Conservation (phyloP, 176 grass and related monocot species). For the Canna indica region DNA sequence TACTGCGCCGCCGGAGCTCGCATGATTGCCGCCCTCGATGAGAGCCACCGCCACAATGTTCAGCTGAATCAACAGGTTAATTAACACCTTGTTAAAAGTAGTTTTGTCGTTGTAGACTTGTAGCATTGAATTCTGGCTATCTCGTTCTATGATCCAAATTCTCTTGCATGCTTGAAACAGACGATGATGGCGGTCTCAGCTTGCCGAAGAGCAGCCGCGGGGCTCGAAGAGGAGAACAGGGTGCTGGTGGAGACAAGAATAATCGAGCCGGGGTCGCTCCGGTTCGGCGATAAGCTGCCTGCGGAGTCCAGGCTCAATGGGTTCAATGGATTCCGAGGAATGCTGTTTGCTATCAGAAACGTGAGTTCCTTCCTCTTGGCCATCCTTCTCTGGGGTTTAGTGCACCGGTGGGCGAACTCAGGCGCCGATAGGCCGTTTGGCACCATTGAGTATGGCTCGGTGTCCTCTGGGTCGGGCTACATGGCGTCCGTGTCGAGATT, state of each 20-base stretch:
- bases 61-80: slow-evolving; percentile 42
- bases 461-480: slow-evolving; percentile 42
- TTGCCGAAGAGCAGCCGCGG: slow-evolving; percentile 50
- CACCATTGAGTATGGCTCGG: slow-evolving; percentile 1
- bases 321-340: slow-evolving; percentile 80
- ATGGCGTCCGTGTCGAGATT: slow-evolving; percentile 45
- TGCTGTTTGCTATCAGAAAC: slow-evolving; percentile 56
- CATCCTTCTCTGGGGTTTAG: slow-evolving; percentile 62
- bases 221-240: slow-evolving; percentile 79
- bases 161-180: slow-evolving; percentile 18
- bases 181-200: slow-evolving; percentile 46
- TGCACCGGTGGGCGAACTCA: slow-evolving; percentile 32
- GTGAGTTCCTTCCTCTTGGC: slow-evolving; percentile 60
- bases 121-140: background rate
- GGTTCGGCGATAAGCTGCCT: slow-evolving; percentile 47
- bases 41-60: slow-evolving; percentile 18
- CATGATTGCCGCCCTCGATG: slow-evolving; percentile 36
- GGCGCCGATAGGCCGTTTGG: background rate
- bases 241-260: slow-evolving; percentile 47
- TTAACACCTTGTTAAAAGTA: no score
- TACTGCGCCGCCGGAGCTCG: slow-evolving; percentile 36
- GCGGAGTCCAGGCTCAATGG: slow-evolving; percentile 55
- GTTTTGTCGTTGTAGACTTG: background rate
- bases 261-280: slow-evolving; percentile 40
- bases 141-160: background rate